Evolutionary conservation across 768 basidiomycete genomes (phyloP).

Genomic region (Suillus lakei): DNA sequence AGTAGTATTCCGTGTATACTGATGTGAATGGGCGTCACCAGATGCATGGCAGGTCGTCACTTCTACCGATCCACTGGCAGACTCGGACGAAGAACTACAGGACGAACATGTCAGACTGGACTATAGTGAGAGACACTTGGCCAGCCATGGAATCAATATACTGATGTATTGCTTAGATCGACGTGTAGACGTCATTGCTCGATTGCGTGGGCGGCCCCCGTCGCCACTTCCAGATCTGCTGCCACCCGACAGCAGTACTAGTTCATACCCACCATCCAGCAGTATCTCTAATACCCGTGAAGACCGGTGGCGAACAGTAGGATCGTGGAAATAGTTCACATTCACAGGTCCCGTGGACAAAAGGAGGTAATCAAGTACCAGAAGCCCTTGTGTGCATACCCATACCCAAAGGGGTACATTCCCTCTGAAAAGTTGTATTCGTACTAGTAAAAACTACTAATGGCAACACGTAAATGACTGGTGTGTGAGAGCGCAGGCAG

Average conservation of each 20-base stretch:
- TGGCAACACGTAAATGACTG: slow-evolving; percentile 6
- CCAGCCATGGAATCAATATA: background rate
- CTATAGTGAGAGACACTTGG: slow-evolving; percentile 54
- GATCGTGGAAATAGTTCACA: slow-evolving; percentile 38
- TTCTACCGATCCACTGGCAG: slow-evolving; percentile 65
- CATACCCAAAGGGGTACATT: background rate
- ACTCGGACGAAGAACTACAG: slow-evolving; percentile 74
- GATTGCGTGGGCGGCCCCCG: slow-evolving; percentile 54
- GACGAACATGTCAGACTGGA: slow-evolving; percentile 68
- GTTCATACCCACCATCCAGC: slow-evolving; percentile 5
- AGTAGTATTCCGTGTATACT: slow-evolving; percentile 1
- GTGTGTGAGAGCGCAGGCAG: background rate
- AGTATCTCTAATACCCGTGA: slow-evolving; percentile 28
- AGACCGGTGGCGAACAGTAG: slow-evolving; percentile 43
- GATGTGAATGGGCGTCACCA: slow-evolving; percentile 30
- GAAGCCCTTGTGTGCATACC: background rate
- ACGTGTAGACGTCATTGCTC: slow-evolving; percentile 55
- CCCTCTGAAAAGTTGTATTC: slow-evolving; percentile 2
- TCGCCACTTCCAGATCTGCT: slow-evolving; percentile 46
- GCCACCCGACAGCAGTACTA: slow-evolving; percentile 1
- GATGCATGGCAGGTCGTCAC: slow-evolving; percentile 76
- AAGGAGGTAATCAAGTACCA: slow-evolving; percentile 1
- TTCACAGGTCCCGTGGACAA: background rate
- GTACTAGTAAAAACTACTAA: slow-evolving; percentile 4
- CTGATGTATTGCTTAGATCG: slow-evolving; percentile 40